Base-by-base conservation (phyloP, 2,329 filamentous ascomycete species). In the Lecanicillium sp. region DNA sequence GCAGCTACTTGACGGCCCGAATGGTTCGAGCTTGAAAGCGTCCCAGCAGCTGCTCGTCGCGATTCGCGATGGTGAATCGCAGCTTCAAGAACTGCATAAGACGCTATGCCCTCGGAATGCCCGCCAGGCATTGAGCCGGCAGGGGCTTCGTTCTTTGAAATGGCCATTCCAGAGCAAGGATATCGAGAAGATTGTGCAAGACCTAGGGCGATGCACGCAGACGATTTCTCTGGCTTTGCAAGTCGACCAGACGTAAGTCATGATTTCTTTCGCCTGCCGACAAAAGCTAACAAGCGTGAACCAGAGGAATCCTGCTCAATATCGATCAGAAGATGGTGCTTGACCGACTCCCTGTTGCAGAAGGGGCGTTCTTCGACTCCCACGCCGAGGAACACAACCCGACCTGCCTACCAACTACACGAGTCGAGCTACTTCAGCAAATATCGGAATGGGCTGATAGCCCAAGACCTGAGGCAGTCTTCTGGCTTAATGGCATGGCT, bases 401-500 rank as follows among this genome's bases (percentile, higher is more conserved):
- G 3, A 9, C 27, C 17, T 30, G 29, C 33, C 12, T 39, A 13
- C 17, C 36, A n/a, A 20, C 27, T 29, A 62, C 57, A 6, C 47
- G 51, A 41, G 33, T 44, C 2, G 46, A 55, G 0, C 42, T 61
- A 7, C 47, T 57, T 0, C 18, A 17, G 0, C 17, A 55, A 6
- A 54, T 64, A 20, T 11, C 13, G 12, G n/a, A 37, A 2, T 61
- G 55, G 58, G 47, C 41, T 3, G 41, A 48, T 2, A 33, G 47
- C n/a, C 39, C 36, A 3, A 28, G 45, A 2, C 40, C 22, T 11
- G 17, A 22, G 25, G 25, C 22, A n/a, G 49, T 60, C 2, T 57
- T 57, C 33, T 60, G 52, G 58, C 47, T 64, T 1, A 54, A 55
- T 9, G 58, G 57, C 7, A 56, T 58, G 47, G 57, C 56, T 13